Evolutionary conservation across 176 grass and related monocot genomes (phyloP).

Genomic region (Aegilops sharonensis): DNA sequence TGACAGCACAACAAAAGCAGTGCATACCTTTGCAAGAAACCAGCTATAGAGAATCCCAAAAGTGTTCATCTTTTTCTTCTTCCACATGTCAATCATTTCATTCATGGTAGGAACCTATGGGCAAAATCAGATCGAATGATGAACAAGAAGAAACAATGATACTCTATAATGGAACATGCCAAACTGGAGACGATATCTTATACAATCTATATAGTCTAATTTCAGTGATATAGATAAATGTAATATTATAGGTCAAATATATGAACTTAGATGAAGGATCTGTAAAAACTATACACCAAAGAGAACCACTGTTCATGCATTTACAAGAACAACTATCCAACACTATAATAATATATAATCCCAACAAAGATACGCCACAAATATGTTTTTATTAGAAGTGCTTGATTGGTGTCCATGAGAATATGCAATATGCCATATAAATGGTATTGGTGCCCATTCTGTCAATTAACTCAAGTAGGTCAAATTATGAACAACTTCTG

Average conservation of each 20-base stretch:
- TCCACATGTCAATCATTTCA: conserved; percentile 98
- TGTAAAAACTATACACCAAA: background rate
- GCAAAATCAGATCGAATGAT: conserved; percentile 3
- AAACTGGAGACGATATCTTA: background rate
- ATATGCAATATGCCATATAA: background rate
- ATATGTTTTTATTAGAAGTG: background rate
- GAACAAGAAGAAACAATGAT: background rate
- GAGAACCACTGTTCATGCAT: background rate
- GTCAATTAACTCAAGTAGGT: background rate
- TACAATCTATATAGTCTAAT: background rate
- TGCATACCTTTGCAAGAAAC: conserved; percentile 89
- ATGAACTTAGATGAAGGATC: background rate
- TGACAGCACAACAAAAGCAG: background rate
- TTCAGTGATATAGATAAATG: background rate
- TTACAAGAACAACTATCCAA: background rate
- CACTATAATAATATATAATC: background rate
- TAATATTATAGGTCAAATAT: background rate
- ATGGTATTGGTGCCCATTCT: background rate
- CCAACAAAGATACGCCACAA: background rate
- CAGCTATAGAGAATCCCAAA: conserved; percentile 97
- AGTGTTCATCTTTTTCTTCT: conserved; percentile 88
- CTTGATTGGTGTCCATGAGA: background rate
- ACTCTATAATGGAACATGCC: background rate
- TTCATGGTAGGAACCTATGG: conserved; percentile 81
- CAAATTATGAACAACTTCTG: background rate